phyloP scores from a whole-genome alignment of 352 stramenopile genomes.

The Phytopythium sindhum region DNA sequence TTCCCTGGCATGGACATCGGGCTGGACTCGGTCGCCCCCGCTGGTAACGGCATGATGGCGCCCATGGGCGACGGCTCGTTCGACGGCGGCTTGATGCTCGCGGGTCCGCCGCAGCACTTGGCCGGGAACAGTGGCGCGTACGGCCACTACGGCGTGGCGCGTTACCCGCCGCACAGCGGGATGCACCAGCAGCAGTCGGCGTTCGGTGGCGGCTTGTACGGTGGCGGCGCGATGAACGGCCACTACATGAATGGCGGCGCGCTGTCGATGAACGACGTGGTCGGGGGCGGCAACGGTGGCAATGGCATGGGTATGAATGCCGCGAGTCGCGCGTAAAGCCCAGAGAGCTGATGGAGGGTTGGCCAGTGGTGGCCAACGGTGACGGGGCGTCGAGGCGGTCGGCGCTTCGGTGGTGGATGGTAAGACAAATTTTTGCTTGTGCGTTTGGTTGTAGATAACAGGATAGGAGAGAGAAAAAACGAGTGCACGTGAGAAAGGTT shows the following conservation, averaged over 20 bases:
- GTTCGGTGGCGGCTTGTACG: slow-evolving; percentile 26
- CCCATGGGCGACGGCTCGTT: slow-evolving; percentile 28
- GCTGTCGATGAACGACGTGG: slow-evolving; percentile 39
- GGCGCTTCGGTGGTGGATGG: not conserved
- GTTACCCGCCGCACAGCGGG: slow-evolving; percentile 3
- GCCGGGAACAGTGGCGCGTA: slow-evolving; percentile 9
- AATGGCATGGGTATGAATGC: slow-evolving; percentile 44
- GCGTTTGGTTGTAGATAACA: slow-evolving; percentile 57
- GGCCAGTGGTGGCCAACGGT: not conserved
- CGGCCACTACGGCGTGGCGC: slow-evolving; percentile 18
- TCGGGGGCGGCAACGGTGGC: slow-evolving; percentile 7
- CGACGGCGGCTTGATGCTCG: slow-evolving; percentile 30
- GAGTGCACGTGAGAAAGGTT: slow-evolving; percentile 12
- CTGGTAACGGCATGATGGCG: slow-evolving; percentile 30
- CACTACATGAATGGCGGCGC: slow-evolving; percentile 23
- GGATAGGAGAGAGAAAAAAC: slow-evolving; percentile 21
- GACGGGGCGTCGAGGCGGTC: not conserved
- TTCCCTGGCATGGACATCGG: slow-evolving; percentile 95
- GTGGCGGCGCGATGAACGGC: slow-evolving; percentile 11
- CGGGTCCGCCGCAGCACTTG: slow-evolving; percentile 20
- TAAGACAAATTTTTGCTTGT: slow-evolving; percentile 46
- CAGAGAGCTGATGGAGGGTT: not conserved
- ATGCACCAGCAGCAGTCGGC: slow-evolving; percentile 25
- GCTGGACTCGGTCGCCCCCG: slow-evolving; percentile 13
- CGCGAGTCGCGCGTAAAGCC: slow-evolving; percentile 39